Evolutionary conservation across 2,329 filamentous ascomycete genomes (phyloP).

Genomic region (Aspergillus floridensis): DNA sequence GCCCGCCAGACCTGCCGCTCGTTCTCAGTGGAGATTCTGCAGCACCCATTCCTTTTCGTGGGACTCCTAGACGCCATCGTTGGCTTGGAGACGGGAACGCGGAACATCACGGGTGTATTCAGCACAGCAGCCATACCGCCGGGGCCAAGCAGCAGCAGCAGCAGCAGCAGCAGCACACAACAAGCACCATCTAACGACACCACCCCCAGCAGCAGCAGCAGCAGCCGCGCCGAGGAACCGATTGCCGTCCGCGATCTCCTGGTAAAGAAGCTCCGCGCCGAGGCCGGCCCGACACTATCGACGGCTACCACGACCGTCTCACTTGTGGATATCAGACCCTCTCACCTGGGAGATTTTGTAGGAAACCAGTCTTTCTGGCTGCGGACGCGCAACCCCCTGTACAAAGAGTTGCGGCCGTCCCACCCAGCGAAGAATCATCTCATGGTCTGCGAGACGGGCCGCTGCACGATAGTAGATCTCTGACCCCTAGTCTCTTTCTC

Average conservation of each 20-base stretch:
- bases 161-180: background rate
- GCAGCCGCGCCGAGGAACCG: conserved; percentile 21
- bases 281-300: conserved; percentile 32
- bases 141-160: background rate
- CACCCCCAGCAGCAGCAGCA: conserved; percentile 7
- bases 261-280: conserved; percentile 32
- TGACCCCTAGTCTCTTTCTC: conserved; percentile 12
- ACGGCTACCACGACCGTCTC: conserved; percentile 34
- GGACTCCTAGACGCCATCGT: conserved; percentile 76
- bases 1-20: conserved; percentile 75
- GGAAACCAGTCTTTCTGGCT: conserved; percentile 40
- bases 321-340: conserved; percentile 37
- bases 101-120: conserved; percentile 57
- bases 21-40: conserved; percentile 86
- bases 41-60: conserved; percentile 89
- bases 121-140: conserved; percentile 32
- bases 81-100: conserved; percentile 67
- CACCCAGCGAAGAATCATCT: conserved; percentile 39
- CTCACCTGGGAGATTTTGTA: conserved; percentile 33
- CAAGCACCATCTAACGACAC: background rate
- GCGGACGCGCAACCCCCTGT: conserved; percentile 35
- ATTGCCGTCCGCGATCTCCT: conserved; percentile 29
- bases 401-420: conserved; percentile 35
- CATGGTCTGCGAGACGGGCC: conserved; percentile 38
- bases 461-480: conserved; percentile 37